Percentiles rank a stretch among this genome's conserved stretches.
phyloP scores from a whole-genome alignment of 78 protist genomes.

The Pigoraptor vietnamica region DNA sequence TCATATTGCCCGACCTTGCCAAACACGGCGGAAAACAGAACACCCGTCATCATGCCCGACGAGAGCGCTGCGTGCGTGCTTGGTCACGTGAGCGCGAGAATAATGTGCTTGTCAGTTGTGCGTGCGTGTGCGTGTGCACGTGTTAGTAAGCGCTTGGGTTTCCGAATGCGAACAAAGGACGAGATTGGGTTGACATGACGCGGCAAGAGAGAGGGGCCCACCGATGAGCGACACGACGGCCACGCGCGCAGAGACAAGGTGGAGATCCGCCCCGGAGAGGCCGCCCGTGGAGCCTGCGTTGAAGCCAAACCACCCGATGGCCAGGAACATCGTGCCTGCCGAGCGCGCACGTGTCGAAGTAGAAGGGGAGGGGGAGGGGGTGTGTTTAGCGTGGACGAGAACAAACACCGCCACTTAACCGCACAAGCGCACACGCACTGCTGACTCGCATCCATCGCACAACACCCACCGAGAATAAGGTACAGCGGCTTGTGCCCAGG shows the following conservation, averaged over 20 bases:
- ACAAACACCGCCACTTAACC: too few relatives aligned
- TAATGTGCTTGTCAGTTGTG: neutral
- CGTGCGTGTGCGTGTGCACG: neutral
- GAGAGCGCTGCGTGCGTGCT: neutral
- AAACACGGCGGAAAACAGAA: neutral
- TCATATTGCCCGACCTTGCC: neutral
- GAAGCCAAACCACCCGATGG: neutral
- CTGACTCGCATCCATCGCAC: neutral
- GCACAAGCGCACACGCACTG: neutral
- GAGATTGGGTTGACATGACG: neutral
- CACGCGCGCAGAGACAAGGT: neutral
- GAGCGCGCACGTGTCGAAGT: neutral
- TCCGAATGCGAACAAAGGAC: too few relatives aligned
- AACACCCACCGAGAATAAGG: neutral
- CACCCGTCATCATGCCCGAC: neutral
- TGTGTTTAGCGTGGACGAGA: too few relatives aligned
- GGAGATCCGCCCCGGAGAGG: neutral
- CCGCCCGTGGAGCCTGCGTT: neutral
- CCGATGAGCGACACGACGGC: neutral
- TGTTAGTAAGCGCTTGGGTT: too few relatives aligned
- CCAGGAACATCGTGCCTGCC: neutral
- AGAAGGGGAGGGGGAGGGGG: too few relatives aligned
- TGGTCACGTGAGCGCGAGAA: neutral
- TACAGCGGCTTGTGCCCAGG: neutral
- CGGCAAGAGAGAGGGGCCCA: neutral